A percentile compares a stretch with the other conserved stretches of the same genome.
Evolutionary conservation across 2,329 filamentous ascomycete genomes (phyloP).

Genomic region (Aspergillus udagawae): DNA sequence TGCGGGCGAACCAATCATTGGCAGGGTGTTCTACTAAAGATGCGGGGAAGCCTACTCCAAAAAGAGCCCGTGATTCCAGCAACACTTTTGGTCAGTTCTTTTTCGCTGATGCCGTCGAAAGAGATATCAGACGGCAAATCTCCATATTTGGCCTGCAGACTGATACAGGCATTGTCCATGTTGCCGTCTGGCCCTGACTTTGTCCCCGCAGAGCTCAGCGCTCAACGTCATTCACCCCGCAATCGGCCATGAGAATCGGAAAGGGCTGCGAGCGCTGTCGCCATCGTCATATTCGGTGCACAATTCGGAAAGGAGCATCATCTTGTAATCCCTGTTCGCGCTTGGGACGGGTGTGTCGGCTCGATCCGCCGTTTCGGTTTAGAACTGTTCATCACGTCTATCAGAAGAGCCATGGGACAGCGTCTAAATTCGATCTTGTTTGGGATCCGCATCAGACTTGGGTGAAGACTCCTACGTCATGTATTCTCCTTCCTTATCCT

Average conservation of each 20-base stretch:
- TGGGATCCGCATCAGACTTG: constrained; percentile 30
- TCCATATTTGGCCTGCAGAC: not conserved
- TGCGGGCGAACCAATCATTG: not conserved
- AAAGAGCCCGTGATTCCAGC: too few species aligned
- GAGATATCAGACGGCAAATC: not conserved
- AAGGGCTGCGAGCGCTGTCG: constrained; percentile 34
- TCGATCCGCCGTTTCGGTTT: constrained; percentile 33
- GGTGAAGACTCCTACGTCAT: constrained; percentile 27
- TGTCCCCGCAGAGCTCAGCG: constrained; percentile 9
- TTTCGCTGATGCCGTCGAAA: not conserved
- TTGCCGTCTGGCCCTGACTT: constrained; percentile 1
- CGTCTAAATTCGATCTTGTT: constrained; percentile 25
- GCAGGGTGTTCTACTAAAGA: not conserved
- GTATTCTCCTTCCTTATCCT: not conserved
- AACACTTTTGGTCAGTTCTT: too few species aligned
- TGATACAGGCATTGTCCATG: constrained; percentile 4
- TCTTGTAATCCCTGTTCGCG: constrained; percentile 27
- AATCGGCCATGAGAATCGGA: constrained; percentile 28
- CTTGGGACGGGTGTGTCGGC: constrained; percentile 25
- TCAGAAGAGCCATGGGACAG: constrained; percentile 25
- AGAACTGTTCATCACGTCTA: constrained; percentile 31
- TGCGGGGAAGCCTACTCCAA: constrained; percentile 2
- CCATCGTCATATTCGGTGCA: constrained; percentile 34
- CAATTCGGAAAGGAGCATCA: constrained; percentile 23
- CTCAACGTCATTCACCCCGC: constrained; percentile 7